These are phyloP conservation scores for Cercospora sesami DNA, from an alignment of 2,329 filamentous ascomycete species.

Conservation along the genomic window DNA sequence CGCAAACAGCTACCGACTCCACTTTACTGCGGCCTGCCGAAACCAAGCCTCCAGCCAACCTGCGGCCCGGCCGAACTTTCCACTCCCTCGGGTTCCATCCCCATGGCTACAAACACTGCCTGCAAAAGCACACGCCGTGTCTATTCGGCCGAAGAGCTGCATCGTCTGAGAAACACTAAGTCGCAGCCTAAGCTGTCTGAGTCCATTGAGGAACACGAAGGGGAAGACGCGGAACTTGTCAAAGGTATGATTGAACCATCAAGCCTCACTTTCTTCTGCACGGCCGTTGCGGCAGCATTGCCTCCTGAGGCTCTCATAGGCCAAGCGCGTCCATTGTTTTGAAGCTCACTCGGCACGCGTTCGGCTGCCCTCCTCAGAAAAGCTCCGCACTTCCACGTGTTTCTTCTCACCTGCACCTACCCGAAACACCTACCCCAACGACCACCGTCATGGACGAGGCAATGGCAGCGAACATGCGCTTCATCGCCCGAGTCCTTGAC, in stretches of 20 bases:
- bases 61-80: constrained; percentile 5
- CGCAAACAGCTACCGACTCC: constrained; percentile 9
- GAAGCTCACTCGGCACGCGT: constrained; percentile 18
- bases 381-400: not conserved
- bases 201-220: constrained; percentile 40
- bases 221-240: constrained; percentile 41
- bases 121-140: constrained; percentile 36
- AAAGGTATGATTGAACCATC: constrained; percentile 36
- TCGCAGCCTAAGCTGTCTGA: constrained; percentile 40
- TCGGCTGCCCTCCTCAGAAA: not conserved
- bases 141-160: constrained; percentile 42
- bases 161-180: constrained; percentile 37
- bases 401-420: constrained; percentile 7
- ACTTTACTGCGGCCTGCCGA: constrained; percentile 13
- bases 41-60: not conserved
- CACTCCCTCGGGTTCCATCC: constrained; percentile 1
- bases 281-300: not conserved
- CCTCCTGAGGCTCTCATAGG: constrained; percentile 8
- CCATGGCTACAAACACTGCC: constrained; percentile 19
- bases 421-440: constrained; percentile 1
- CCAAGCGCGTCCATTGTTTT: constrained; percentile 10
- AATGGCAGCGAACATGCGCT: constrained; percentile 9
- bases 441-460: constrained; percentile 14
- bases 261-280: constrained; percentile 13
- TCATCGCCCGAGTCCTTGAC: constrained; percentile 10